Conservation (phyloP, 805 yeast genomes). For the Barnettozyma botsteinii region DNA sequence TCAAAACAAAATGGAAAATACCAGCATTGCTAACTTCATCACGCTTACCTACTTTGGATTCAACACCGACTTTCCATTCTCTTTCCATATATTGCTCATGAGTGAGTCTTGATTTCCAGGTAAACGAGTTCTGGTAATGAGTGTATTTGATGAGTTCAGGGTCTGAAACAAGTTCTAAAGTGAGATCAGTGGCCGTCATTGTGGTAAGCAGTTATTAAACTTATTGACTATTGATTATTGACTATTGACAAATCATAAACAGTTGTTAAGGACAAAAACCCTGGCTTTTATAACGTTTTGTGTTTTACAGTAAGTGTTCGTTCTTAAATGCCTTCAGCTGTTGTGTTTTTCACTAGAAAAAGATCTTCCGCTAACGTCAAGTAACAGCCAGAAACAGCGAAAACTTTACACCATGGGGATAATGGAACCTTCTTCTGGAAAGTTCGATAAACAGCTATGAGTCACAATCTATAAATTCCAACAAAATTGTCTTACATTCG, state of each 20-base stretch:
- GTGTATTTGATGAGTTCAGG: conserved; percentile 32
- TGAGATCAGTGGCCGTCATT: conserved; percentile 5
- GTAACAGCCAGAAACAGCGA: background rate
- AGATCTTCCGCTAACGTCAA: conserved; percentile 9
- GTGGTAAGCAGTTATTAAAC: no score
- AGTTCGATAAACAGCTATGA: no score
- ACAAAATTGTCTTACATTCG: no score
- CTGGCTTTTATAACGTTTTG: background rate
- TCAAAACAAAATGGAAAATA: conserved; percentile 31
- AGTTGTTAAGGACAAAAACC: no score
- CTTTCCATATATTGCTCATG: conserved; percentile 33
- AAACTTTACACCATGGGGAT: background rate
- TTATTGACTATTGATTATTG: background rate
- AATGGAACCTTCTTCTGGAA: background rate
- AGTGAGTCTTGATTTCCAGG: conserved; percentile 31
- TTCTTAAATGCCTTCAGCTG: conserved; percentile 5
- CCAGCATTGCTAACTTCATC: conserved; percentile 24
- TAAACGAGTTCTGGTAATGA: conserved; percentile 28
- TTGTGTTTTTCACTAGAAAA: conserved; percentile 1
- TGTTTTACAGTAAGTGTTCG: background rate
- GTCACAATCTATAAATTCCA: no score
- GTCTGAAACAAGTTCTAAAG: conserved; percentile 20
- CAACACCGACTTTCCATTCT: conserved; percentile 28
- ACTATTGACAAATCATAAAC: no score
- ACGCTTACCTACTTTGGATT: conserved; percentile 24